Evolutionary conservation across 2,329 filamentous ascomycete genomes (phyloP).

Genomic region (Aspergillus pseudotamarii): DNA sequence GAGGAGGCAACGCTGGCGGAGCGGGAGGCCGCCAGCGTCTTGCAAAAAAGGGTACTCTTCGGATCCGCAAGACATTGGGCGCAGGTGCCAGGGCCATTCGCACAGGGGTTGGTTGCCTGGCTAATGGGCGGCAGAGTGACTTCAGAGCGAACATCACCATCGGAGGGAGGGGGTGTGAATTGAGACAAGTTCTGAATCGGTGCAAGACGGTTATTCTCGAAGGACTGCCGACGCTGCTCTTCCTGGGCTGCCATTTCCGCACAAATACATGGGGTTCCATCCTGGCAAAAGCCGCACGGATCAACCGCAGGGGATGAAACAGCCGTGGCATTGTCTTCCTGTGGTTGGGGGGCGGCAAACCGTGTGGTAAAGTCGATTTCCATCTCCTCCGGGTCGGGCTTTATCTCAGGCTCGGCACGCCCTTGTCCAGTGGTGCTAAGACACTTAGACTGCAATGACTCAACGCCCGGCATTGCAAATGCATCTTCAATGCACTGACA

Average conservation of each 20-base stretch:
- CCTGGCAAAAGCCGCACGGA: slow-evolving; percentile 79
- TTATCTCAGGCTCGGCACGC: slow-evolving; percentile 52
- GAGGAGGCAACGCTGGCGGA: slow-evolving; percentile 43
- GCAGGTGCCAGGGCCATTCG: slow-evolving; percentile 76
- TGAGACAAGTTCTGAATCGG: slow-evolving; percentile 51
- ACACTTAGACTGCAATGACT: slow-evolving; percentile 45
- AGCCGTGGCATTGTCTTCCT: slow-evolving; percentile 26
- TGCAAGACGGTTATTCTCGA: slow-evolving; percentile 44
- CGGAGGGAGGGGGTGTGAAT: slow-evolving; percentile 57
- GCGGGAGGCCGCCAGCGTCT: slow-evolving; percentile 70
- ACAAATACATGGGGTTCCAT: slow-evolving; percentile 80
- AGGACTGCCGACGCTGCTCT: slow-evolving; percentile 40
- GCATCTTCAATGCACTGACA: slow-evolving; percentile 65
- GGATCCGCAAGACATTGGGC: slow-evolving; percentile 77
- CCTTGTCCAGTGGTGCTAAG: slow-evolving; percentile 55
- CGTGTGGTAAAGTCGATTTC: slow-evolving; percentile 76
- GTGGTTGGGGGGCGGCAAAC: slow-evolving; percentile 53
- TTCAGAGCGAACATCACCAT: slow-evolving; percentile 60
- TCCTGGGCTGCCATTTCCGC: slow-evolving; percentile 63
- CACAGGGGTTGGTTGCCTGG: slow-evolving; percentile 49
- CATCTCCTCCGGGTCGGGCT: slow-evolving; percentile 52
- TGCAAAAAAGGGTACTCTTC: slow-evolving; percentile 80
- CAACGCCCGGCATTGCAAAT: slow-evolving; percentile 50
- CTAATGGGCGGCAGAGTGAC: slow-evolving; percentile 46
- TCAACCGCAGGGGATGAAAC: slow-evolving; percentile 56